These are phyloP conservation scores for Plasmodium fragile DNA, from an alignment of 169 alveolate genomes.

Conservation along the genomic window DNA sequence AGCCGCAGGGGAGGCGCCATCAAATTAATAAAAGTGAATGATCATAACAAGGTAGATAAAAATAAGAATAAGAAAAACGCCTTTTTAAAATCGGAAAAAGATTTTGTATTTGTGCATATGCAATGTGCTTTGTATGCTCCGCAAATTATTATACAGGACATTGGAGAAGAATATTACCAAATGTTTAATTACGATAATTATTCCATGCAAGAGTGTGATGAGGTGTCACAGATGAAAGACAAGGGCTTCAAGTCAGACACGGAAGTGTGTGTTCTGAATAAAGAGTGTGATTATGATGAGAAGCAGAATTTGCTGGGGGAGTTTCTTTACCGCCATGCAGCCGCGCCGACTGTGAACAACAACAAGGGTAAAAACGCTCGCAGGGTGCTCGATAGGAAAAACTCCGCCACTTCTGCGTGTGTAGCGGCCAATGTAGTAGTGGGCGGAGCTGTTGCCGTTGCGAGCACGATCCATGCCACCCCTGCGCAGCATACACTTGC, in stretches of 20 bases:
- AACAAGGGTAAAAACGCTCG: background rate
- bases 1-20: constrained; percentile 74
- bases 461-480: background rate
- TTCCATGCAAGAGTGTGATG: background rate
- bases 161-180: constrained; percentile 64
- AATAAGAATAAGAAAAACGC: constrained; percentile 41
- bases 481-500: background rate
- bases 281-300: constrained; percentile 43
- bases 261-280: constrained; percentile 14
- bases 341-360: background rate
- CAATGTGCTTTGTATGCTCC: constrained; percentile 73
- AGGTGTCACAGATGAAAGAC: constrained; percentile 2
- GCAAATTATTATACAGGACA: constrained; percentile 50
- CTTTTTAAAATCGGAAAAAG: constrained; percentile 45
- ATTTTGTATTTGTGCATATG: constrained; percentile 57
- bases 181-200: constrained; percentile 63
- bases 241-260: constrained; percentile 40
- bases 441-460: background rate
- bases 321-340: constrained; percentile 8
- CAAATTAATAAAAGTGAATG: constrained; percentile 45
- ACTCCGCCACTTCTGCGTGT: background rate
- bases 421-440: background rate
- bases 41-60: constrained; percentile 21
- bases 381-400: background rate
- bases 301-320: constrained; percentile 33